A percentile compares a stretch with the other conserved stretches of the same genome.
These are phyloP conservation scores for Leccinum fallax DNA, from an alignment of 1,284 basidiomycete genomes.

Conservation along the genomic window DNA sequence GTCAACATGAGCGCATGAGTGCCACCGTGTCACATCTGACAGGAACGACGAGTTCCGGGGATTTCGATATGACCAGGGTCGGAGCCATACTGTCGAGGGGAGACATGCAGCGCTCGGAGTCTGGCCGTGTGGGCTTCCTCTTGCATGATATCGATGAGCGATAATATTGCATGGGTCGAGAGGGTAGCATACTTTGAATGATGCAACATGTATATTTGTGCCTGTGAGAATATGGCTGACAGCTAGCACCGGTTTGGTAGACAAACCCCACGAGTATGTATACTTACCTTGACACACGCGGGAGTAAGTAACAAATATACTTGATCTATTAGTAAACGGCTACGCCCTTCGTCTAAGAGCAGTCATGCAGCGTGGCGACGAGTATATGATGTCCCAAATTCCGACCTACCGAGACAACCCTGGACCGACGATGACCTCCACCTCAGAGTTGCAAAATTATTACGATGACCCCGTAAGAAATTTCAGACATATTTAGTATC, in stretches of 20 bases:
- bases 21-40: neutral
- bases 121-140: conserved; percentile 16
- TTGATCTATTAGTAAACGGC: neutral
- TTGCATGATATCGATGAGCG: conserved; percentile 6
- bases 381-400: conserved; percentile 35
- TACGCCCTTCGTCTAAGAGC: neutral
- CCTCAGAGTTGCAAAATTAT: conserved; percentile 35
- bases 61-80: conserved; percentile 5
- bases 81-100: conserved; percentile 16
- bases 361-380: conserved; percentile 29
- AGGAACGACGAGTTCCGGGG: neutral
- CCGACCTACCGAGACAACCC: conserved; percentile 30
- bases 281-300: too few species aligned
- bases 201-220: neutral
- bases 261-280: neutral
- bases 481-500: conserved; percentile 14
- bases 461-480: conserved; percentile 34
- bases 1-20: conserved; percentile 26
- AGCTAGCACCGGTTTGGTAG: neutral
- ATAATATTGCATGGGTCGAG: neutral
- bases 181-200: neutral
- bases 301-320: neutral
- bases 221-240: neutral
- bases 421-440: conserved; percentile 6
- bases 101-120: conserved; percentile 5